Evolutionary conservation across 192 early-diverging fungal genomes (phyloP).

Genomic region (Coemansia aciculifera): DNA sequence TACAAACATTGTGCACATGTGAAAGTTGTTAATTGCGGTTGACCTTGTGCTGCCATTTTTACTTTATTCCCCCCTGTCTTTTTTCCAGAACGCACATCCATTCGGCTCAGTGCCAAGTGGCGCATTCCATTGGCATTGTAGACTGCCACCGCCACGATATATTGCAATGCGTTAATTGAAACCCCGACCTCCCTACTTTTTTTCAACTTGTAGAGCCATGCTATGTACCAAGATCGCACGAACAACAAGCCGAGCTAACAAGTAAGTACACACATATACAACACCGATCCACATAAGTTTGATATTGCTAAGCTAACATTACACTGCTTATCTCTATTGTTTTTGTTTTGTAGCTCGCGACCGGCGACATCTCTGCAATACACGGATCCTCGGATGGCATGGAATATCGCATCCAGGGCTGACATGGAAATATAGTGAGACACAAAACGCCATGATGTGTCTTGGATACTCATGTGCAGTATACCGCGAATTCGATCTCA

Average conservation of each 20-base stretch:
- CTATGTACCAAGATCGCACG: conserved; percentile 28
- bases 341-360: conserved; percentile 30
- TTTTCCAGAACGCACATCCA: neutral
- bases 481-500: conserved; percentile 30
- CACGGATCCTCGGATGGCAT: conserved; percentile 32
- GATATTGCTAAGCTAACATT: neutral
- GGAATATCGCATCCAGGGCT: conserved; percentile 53
- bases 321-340: neutral
- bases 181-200: neutral
- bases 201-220: conserved; percentile 38
- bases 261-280: conserved; percentile 25
- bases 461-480: conserved; percentile 39
- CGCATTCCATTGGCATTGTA: neutral
- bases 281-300: neutral
- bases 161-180: neutral
- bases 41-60: neutral
- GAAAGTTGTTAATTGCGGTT: neutral
- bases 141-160: neutral
- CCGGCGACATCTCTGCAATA: conserved; percentile 39
- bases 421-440: conserved; percentile 38
- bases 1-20: neutral
- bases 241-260: conserved; percentile 21
- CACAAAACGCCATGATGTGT: conserved; percentile 41
- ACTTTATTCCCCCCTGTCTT: neutral
- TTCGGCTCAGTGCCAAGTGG: neutral